Conservation (phyloP, 352 stramenopile genomes). For the Globisporangium cylindrosporum region DNA sequence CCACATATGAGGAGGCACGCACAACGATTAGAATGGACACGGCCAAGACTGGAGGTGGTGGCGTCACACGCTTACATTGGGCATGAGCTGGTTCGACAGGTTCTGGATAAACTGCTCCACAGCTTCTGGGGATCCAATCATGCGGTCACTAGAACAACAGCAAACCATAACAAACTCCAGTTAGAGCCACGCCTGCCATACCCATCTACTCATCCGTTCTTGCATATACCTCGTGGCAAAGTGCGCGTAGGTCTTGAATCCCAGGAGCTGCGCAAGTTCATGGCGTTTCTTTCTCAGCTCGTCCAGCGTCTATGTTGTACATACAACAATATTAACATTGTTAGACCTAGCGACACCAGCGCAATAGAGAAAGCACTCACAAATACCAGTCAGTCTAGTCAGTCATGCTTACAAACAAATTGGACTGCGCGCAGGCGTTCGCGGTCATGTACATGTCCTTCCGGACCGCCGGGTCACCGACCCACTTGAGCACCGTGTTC, state of each 20-base stretch:
- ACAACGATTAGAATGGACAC: background rate
- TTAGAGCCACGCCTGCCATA: background rate
- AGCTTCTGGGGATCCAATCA: constrained; percentile 73
- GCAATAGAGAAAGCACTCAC: background rate
- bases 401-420: constrained; percentile 35
- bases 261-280: constrained; percentile 83
- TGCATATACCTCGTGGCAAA: constrained; percentile 89
- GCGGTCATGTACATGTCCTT: constrained; percentile 89
- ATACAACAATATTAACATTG: background rate
- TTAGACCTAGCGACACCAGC: background rate
- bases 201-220: background rate
- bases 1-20: background rate
- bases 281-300: constrained; percentile 85
- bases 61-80: constrained; percentile 38
- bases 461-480: constrained; percentile 68
- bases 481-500: constrained; percentile 92
- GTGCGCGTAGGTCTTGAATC: constrained; percentile 90
- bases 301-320: constrained; percentile 66
- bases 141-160: constrained; percentile 58
- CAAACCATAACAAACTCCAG: background rate
- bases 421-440: constrained; percentile 81
- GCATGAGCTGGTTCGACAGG: constrained; percentile 65
- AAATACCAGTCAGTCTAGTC: background rate
- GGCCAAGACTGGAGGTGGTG: background rate
- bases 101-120: constrained; percentile 65